These are phyloP conservation scores for Hevea brasiliensis DNA, from an alignment of 345 rosid genomes.

Conservation along the genomic window DNA sequence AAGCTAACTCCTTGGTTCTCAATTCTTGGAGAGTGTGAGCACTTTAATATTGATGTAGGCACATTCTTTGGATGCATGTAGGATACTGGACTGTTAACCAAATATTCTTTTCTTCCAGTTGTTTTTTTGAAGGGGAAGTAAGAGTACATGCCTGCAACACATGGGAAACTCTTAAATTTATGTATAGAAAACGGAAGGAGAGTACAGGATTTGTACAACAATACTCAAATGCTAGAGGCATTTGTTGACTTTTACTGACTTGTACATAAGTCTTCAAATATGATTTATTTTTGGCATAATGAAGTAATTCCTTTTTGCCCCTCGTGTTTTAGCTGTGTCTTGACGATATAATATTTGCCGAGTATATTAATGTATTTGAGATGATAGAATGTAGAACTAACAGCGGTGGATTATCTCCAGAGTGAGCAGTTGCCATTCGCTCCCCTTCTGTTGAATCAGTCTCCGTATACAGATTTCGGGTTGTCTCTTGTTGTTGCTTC, in stretches of 20 bases:
- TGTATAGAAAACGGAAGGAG: slow-evolving; percentile 26
- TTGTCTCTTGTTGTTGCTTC: too few species aligned
- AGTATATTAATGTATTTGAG: too few species aligned
- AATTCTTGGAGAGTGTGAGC: not conserved
- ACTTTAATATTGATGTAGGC: not conserved
- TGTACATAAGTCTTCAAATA: slow-evolving; percentile 26
- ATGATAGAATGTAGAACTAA: too few species aligned
- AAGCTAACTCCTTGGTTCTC: not conserved
- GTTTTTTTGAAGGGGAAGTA: slow-evolving; percentile 6
- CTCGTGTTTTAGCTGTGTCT: too few species aligned
- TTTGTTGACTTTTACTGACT: slow-evolving; percentile 20
- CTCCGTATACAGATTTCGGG: too few species aligned
- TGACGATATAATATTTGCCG: too few species aligned
- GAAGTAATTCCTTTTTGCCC: not conserved
- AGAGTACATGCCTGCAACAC: slow-evolving; percentile 8
- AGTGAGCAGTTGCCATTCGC: too few species aligned
- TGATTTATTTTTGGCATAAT: slow-evolving; percentile 3
- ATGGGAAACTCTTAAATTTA: slow-evolving; percentile 10
- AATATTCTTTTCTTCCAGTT: slow-evolving; percentile 11
- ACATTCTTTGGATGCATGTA: slow-evolving; percentile 8
- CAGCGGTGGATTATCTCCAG: too few species aligned
- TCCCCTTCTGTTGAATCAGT: too few species aligned
- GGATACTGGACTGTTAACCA: slow-evolving; percentile 11
- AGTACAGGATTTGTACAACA: slow-evolving; percentile 18
- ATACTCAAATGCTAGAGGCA: slow-evolving; percentile 21